Base-by-base conservation (phyloP, 805 yeast species). In the Yamadazyma nakazawae region DNA sequence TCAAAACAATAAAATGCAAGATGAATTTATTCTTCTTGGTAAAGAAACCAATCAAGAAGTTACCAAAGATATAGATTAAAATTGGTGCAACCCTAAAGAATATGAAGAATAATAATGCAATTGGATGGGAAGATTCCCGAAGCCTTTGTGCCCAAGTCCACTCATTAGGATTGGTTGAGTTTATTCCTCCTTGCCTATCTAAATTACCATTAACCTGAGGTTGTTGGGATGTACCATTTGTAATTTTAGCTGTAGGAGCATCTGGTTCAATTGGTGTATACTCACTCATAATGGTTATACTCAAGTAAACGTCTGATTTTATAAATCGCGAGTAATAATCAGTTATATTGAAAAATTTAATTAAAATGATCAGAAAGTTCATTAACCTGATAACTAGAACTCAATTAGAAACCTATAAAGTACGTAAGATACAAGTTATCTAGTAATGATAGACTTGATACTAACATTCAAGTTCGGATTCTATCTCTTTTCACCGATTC, bases 401-500 rank as follows among this genome's bases (percentile, higher is more conserved):
- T 1, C 75, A 70, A 59, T 64, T 72, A 43, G 77, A 72, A 45
- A 70, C 77, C 0, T 64, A 61, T 16, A 72, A 72, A 56, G 76
- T 71, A 66, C 49, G 75, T 67, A 35, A n/a, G 17, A 24, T 9
- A 17, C n/a, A 28, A 34, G 5, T 3, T 10, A 8, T n/a, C 11
- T 16, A n/a, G 37, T 14, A 10, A 21, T 21, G 4, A 10, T 16
- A 16, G 37, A 34, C 11, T 6, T 34, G 17, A 34, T 43, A 52
- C 54, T 55, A 47, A 49, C 53, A 16, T 30, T 37, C 31, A 11
- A 83, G 83, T 88, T 89, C 67, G 82, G 96, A 0, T 85, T 90
- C 60, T 91, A 87, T 62, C 79, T 91, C 37, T 70, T 89, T 56
- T 81, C 95, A 1, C 98, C 98, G 0, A 86, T 91, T 40, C 77